Base-by-base conservation (phyloP, 2,329 filamentous ascomycete species). In the Aspergillus fumigatiaffinis region DNA sequence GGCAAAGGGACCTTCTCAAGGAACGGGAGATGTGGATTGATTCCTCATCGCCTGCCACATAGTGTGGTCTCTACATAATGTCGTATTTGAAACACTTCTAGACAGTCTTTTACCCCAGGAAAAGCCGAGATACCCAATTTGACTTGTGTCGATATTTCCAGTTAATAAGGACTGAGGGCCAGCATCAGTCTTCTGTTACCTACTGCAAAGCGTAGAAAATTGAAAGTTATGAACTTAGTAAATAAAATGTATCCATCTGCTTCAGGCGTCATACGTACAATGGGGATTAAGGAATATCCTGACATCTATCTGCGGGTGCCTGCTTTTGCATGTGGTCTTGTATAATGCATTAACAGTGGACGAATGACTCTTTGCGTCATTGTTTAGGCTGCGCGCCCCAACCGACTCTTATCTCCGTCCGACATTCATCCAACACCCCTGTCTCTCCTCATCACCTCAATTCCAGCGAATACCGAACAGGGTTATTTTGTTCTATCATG, bases 1-100 rank as follows among this genome's bases (percentile, higher is more conserved):
- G 93, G 1, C 93, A 97, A 75, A 82, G 88, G 62, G 93, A 97
- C 73, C 75, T 97, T 60, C 81, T 97, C 51, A 86, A 89, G 66
- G 89, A 87, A 60, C 84, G 91, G 57, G 84, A 88, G 57, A 57
- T 75, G 20, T 85, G 83, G 81, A 61, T 68, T 38, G 67, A 66
- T 47, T 47, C 44, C 44, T 47, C 44, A 14, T 23, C 2, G 21
- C 44, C 44, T 23, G 23, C 44, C 10, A 23, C 21, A 25, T 25
- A 47, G 44, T 3, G 21, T 47, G 44, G 17, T 14, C 44, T 47
- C 20, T 12, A 47, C 12, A 8, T 20, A 23, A 38, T 38, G 32
- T 17, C 14, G 32, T 38, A 17, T 17, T 38, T 7, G 5, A 17
- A 17, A 17, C 5, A 3, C 32, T n/a, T 17, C 32, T n/a, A 17